Base-by-base conservation (phyloP, 2,329 filamentous ascomycete species). In the Aspergillus oerlinghausenensis region DNA sequence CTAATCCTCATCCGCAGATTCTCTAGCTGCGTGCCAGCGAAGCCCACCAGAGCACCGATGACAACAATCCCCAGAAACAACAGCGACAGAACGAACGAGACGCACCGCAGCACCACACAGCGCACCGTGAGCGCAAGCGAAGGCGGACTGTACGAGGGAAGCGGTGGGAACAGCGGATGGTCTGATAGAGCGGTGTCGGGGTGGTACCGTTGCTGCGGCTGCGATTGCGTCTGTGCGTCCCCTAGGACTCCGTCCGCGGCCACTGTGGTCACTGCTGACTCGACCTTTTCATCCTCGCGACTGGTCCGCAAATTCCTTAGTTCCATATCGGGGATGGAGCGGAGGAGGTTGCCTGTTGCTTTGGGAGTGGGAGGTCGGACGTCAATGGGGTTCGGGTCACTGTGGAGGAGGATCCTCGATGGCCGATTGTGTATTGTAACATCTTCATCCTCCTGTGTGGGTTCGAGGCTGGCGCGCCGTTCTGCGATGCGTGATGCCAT, bases 131-230 rank as follows among this genome's bases (percentile, higher is more conserved):
- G 81, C n/a, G 87, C 56, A 0, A 83, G 52, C 0, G 88, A 87
- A 0, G 91, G 86, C 0, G 90, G 88, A 0, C 89, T 89, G 65
- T 96, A 96, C 0, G 90, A 77, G 0, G 92, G 92, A 8, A 96
- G 73, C 1, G 90, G 89, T 5, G 92, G 92, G 63, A 97, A 97
- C 4, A 96, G 17, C 74, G 75, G 57, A 74, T 72, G 53, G 11
- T 55, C 40, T 4, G 52, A 28, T 10, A 29, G 10, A 53, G 43
- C 3, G 50, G 25, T 17, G 32, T 51, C 43, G 55, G 51, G 42
- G 3, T 49, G 29, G 43, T 51, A 42, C 23, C 40, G 48, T 52
- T n/a, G n/a, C 21, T 29, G 6, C 17, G 6, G 19, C 5, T 29
- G 38, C n/a, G 42, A 26, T 14, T 9, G 25, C 2, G 11, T 17